These are phyloP conservation scores for Stachybotrys elegans DNA, from an alignment of 2,329 filamentous ascomycete genomes.

Conservation along the genomic window DNA sequence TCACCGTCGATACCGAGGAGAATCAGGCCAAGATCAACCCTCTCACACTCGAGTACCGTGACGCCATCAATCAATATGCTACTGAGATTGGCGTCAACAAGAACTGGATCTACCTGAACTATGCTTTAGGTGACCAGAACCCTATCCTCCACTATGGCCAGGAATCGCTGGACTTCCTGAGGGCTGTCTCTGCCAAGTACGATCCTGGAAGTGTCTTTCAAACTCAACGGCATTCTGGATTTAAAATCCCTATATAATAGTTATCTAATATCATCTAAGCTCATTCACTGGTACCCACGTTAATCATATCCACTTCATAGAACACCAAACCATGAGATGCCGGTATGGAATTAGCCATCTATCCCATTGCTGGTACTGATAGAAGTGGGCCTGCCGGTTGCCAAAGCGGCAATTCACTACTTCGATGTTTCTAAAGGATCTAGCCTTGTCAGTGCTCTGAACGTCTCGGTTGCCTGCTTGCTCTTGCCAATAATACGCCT, in stretches of 20 bases:
- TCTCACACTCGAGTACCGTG: slow-evolving; percentile 17
- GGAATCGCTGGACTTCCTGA: slow-evolving; percentile 25
- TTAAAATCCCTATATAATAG: slow-evolving; percentile 17
- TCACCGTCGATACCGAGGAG: slow-evolving; percentile 33
- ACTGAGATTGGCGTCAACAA: slow-evolving; percentile 20
- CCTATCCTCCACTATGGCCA: slow-evolving; percentile 31
- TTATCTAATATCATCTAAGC: too few relatives aligned
- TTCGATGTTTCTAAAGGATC: too few relatives aligned
- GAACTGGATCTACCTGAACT: slow-evolving; percentile 38
- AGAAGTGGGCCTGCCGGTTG: too few relatives aligned
- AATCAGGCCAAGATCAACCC: slow-evolving; percentile 25
- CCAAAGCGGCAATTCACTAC: too few relatives aligned
- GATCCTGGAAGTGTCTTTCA: slow-evolving; percentile 29
- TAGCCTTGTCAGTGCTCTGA: too few relatives aligned
- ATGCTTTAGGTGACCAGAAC: slow-evolving; percentile 32
- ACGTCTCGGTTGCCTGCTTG: too few relatives aligned
- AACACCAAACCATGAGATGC: too few relatives aligned
- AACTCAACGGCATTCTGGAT: slow-evolving; percentile 22
- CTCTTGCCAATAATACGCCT: too few relatives aligned
- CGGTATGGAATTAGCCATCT: too few relatives aligned
- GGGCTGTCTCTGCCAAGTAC: slow-evolving; percentile 22
- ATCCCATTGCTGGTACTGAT: too few relatives aligned
- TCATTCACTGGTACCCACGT: too few relatives aligned
- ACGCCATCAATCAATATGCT: slow-evolving; percentile 19
- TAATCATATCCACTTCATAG: too few relatives aligned